Percentiles rank a stretch among this genome's conserved stretches.
Evolutionary conservation across 441 rosid genomes (phyloP).

Genomic region (Erodium chrysanthum): DNA sequence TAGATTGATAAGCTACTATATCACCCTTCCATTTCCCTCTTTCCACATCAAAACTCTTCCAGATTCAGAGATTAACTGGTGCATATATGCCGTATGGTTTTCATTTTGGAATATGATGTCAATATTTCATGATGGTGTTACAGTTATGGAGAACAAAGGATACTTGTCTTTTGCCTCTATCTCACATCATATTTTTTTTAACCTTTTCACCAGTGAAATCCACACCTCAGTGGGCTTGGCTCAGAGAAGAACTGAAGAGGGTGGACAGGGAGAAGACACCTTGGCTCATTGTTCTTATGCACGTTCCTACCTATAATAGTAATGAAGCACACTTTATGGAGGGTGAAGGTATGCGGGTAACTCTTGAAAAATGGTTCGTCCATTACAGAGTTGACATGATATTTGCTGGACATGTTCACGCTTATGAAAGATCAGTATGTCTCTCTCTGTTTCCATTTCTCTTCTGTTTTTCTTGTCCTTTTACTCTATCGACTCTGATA

Average conservation of each 20-base stretch:
- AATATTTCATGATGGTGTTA: not conserved
- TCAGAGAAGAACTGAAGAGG: conserved; percentile 39
- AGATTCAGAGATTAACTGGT: not conserved
- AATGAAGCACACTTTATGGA: conserved; percentile 67
- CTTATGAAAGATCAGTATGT: conserved; percentile 68
- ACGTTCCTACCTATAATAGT: conserved; percentile 48
- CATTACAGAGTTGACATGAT: conserved; percentile 44
- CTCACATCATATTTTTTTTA: conserved; percentile 13
- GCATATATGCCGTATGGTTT: not conserved
- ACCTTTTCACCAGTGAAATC: conserved; percentile 45
- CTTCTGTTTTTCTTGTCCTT: not conserved
- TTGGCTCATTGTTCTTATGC: conserved; percentile 74
- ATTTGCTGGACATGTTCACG: conserved; percentile 74
- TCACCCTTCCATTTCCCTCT: not conserved
- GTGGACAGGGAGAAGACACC: conserved; percentile 65
- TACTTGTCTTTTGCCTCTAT: conserved; percentile 10
- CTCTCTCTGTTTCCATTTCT: conserved; percentile 4
- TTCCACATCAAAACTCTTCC: not conserved
- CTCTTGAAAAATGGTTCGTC: conserved; percentile 54
- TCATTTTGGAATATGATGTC: not conserved
- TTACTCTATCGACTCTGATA: conserved; percentile 1
- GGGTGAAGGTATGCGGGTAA: conserved; percentile 67
- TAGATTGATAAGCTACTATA: not conserved
- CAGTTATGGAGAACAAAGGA: not conserved
- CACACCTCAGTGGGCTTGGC: conserved; percentile 58